Evolutionary conservation across 192 early-diverging fungal genomes (phyloP).

Genomic region (Coemansia aciculifera): DNA sequence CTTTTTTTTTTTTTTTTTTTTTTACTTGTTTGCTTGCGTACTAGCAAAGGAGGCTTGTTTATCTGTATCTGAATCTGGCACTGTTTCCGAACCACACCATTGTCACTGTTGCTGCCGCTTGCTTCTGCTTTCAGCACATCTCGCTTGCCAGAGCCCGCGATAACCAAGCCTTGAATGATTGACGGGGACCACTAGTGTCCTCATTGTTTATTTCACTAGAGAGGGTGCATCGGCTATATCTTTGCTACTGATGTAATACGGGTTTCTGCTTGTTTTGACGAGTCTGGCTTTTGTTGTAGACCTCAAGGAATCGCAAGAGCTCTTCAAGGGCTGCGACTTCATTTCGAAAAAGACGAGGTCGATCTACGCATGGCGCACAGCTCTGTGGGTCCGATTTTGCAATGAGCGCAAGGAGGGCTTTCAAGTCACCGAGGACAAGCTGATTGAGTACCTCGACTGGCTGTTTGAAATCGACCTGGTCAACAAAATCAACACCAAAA

Average conservation of each 20-base stretch:
- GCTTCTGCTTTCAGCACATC: neutral
- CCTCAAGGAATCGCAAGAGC: conserved; percentile 54
- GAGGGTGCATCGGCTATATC: neutral
- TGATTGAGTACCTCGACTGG: conserved; percentile 53
- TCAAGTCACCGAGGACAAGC: conserved; percentile 48
- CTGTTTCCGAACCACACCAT: neutral
- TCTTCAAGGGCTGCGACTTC: conserved; percentile 49
- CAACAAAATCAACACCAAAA: conserved; percentile 57
- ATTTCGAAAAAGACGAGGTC: conserved; percentile 56
- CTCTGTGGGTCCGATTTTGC: conserved; percentile 55
- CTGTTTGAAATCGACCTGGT: conserved; percentile 51
- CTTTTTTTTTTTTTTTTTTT: neutral
- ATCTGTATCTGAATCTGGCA: neutral
- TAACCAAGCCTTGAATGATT: neutral
- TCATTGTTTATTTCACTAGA: neutral
- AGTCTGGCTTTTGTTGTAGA: conserved; percentile 24
- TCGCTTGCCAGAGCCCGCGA: neutral
- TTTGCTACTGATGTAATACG: neutral
- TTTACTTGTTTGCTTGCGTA: too few relatives aligned
- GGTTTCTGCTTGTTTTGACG: neutral
- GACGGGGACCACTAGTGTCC: neutral
- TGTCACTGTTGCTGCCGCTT: neutral
- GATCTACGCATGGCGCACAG: conserved; percentile 52
- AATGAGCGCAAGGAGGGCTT: conserved; percentile 36
- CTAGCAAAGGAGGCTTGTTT: conserved; percentile 9